phyloP scores from a whole-genome alignment of 2,329 filamentous ascomycete genomes.

The Coniella lustricola region DNA sequence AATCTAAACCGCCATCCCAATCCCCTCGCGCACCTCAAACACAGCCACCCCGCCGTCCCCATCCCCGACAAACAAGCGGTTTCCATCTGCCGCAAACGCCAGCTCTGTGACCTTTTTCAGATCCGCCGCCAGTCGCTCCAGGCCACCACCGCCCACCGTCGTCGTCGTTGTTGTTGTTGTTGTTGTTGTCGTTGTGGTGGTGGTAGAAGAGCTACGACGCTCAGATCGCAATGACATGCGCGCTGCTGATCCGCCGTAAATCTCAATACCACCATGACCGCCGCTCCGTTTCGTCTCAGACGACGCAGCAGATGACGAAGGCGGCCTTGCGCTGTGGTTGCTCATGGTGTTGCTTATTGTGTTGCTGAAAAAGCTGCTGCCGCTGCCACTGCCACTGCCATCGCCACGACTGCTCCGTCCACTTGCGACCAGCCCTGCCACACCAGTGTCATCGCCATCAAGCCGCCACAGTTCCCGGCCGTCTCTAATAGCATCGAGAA shows the following conservation, averaged over 20 bases:
- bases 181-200: too few species aligned
- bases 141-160: neutral
- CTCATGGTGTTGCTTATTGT: too few species aligned
- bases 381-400: neutral
- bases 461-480: constrained; percentile 31
- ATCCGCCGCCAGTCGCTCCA: constrained; percentile 20
- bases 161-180: too few species aligned
- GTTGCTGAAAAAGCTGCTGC: too few species aligned
- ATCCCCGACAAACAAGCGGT: constrained; percentile 30
- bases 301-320: neutral
- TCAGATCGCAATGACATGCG: constrained; percentile 2
- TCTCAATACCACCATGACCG: too few species aligned
- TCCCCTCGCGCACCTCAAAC: constrained; percentile 28
- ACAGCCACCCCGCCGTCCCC: constrained; percentile 28
- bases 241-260: too few species aligned
- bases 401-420: too few species aligned
- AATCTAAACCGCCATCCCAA: constrained; percentile 8
- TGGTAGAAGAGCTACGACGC: neutral
- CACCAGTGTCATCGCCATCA: constrained; percentile 21
- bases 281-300: constrained; percentile 5
- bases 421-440: neutral
- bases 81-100: constrained; percentile 31
- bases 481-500: constrained; percentile 30
- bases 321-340: too few species aligned
- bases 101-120: constrained; percentile 31